Conservation (phyloP, 192 early-diverging fungal species). For the Backusella tuberculispora region DNA sequence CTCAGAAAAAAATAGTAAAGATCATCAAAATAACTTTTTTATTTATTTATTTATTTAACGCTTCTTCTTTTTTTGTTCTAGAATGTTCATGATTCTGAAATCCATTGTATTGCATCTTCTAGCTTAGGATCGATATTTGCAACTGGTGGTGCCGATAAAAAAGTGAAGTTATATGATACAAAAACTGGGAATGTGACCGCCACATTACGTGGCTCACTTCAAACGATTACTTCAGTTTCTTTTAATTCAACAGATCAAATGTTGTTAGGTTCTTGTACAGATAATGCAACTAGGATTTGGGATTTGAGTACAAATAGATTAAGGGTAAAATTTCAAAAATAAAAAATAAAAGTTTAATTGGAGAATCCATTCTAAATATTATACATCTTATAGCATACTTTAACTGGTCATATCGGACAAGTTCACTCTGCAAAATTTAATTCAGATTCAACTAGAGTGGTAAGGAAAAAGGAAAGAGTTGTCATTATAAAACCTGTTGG, state of each 20-base stretch:
- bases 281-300: slow-evolving; percentile 91
- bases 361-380: neutral
- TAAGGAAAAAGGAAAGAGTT: slow-evolving; percentile 30
- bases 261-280: slow-evolving; percentile 84
- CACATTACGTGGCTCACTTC: slow-evolving; percentile 80
- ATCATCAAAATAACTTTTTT: neutral
- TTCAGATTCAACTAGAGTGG: slow-evolving; percentile 75
- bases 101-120: slow-evolving; percentile 79
- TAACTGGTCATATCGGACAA: slow-evolving; percentile 95
- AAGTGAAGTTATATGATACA: slow-evolving; percentile 78
- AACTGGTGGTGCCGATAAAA: slow-evolving; percentile 81
- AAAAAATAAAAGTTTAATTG: neutral
- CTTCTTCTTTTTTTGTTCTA: slow-evolving; percentile 36
- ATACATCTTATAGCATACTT: slow-evolving; percentile 69
- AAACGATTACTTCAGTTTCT: slow-evolving; percentile 81
- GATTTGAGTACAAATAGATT: slow-evolving; percentile 74
- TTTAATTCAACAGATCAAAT: slow-evolving; percentile 74
- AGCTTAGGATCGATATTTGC: slow-evolving; percentile 71
- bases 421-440: slow-evolving; percentile 89
- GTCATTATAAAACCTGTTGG: neutral
- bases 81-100: slow-evolving; percentile 76
- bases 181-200: slow-evolving; percentile 64
- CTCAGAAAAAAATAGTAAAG: slow-evolving; percentile 47
- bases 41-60: neutral
- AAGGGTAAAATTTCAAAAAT: slow-evolving; percentile 46